Base-by-base conservation (phyloP, 1,139 yeast genomes). In the Taphrina wiesneri region DNA sequence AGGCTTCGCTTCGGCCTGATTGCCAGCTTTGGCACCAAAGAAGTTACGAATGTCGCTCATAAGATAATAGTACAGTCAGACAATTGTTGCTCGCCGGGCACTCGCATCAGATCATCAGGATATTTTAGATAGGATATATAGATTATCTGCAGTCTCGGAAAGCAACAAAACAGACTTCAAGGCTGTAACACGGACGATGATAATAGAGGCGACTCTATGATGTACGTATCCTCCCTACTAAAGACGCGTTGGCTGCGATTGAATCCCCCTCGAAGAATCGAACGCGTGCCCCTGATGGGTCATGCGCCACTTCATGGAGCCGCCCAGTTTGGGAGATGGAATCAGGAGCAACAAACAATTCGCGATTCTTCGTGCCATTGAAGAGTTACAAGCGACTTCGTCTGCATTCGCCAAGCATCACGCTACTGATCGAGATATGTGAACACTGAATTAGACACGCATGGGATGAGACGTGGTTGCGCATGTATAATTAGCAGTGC, bases 21-120 rank as follows among this genome's bases (percentile, higher is more conserved):
- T 41, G 41, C 43, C 54, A 49, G 25, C 47, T n/a, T 39, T 32
- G 28, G 52, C 52, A 34, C 21, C 19, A 43, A 60, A 60, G 64
- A 60, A 60, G 52, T 21, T 41, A n/a, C 64, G 56, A 9, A 60
- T 60, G 32, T 59, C 63, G 25, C 63, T 43, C 59, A 53, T 53
- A 7, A 9, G 19, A n/a, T 39, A 32, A 32, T 32, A 11, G 9
- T 32, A 32, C 36, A 32, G 15, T 32, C 9, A 32, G 36, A 15
- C 5, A 11, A 32, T 4, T 32, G 15, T 32, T 32, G 36, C 6
- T 32, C 36, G 36, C 1, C 36, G 5, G 9, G 15, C 15, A 11
- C 15, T 11, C 15, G 36, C 36, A 32, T 32, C 15, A 32, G 9
- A 15, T 11, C 36, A 11, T 11, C 15, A 15, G 36, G 36, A 4